Evolutionary conservation across 2,329 filamentous ascomycete species (phyloP), one percentile per base, ranked within the genome.

Genomic region (Claviceps cyperi): DNA sequence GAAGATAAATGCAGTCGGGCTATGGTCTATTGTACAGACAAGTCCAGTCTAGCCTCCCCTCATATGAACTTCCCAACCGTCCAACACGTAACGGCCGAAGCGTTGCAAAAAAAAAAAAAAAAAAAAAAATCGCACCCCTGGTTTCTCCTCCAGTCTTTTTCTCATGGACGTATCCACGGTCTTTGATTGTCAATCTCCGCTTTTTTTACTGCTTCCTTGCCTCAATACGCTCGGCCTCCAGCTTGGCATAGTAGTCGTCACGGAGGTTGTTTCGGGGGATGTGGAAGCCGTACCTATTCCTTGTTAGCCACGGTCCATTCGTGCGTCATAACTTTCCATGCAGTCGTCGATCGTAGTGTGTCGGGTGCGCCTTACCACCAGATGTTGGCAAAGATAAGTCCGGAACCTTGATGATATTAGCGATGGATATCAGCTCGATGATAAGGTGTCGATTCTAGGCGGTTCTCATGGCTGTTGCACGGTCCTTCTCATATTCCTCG

Each of bases 221-320:
- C 52, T 64, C 60, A 48, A 62, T 74, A 52, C 76, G 75, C 66
- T 78, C 65, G 58, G 72, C 69, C 70, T 80, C 77, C 54, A 79
- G 67, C 66, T 77, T 71, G 66, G 65, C 65, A 70, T 80, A 80
- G 73, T 71, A 73, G 65, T 66, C 67, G 67, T 81, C 77, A 62
- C 77, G 77, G 56, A 69, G 71, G 61, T 72, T 64, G 60, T 74
- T 78, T 65, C 77, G 76, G 57, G 77, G 77, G 61, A 79, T 67
- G 69, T 81, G 77, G 70, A 64, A 81, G 64, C 77, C 77, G 71
- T 80, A 77, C 77, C 77, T 80, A 56, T 14, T 51, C n/a, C 14
- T 5, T n/a, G 35, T 49, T 32, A 52, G 43, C 11, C 15, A 40
- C 41, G 13, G 14, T 24, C 21, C 13, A 15, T 43, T 15, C 41